A percentile compares a stretch with the other conserved stretches of the same genome.
phyloP scores from a whole-genome alignment of 192 early-diverging fungal species.

The Helicostylum pulchrum region DNA sequence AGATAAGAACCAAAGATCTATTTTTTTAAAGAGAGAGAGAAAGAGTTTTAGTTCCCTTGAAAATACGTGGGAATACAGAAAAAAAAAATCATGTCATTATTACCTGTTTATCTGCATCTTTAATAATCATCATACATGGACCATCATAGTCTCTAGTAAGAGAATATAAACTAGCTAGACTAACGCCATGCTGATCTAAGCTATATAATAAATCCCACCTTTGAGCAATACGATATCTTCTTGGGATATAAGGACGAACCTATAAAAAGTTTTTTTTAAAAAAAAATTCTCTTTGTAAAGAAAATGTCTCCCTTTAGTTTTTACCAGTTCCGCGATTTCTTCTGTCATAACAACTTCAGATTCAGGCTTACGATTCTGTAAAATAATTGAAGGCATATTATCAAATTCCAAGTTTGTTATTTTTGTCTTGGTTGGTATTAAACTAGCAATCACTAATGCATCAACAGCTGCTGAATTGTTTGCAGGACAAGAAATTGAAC shows the following conservation, averaged over 20 bases:
- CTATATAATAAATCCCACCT: constrained; percentile 85
- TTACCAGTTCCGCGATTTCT: constrained; percentile 48
- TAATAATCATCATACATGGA: constrained; percentile 66
- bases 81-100: constrained; percentile 3
- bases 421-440: constrained; percentile 8
- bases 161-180: constrained; percentile 77
- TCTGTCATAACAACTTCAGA: constrained; percentile 44
- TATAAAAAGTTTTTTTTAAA: constrained; percentile 26
- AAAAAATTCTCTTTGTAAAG: background rate
- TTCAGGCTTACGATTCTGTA: constrained; percentile 41
- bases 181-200: constrained; percentile 92
- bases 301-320: background rate
- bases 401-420: constrained; percentile 15
- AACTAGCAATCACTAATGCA: constrained; percentile 26
- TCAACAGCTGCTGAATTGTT: constrained; percentile 18
- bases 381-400: constrained; percentile 31
- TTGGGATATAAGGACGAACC: constrained; percentile 78
- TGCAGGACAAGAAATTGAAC: constrained; percentile 7
- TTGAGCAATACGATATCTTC: constrained; percentile 69
- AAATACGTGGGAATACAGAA: background rate
- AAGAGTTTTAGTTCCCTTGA: background rate
- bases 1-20: constrained; percentile 82
- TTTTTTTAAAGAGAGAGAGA: background rate
- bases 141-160: constrained; percentile 57
- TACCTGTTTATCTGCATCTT: constrained; percentile 56